Evolutionary conservation across 2,329 filamentous ascomycete species (phyloP).

Genomic region (Fusarium sp.): DNA sequence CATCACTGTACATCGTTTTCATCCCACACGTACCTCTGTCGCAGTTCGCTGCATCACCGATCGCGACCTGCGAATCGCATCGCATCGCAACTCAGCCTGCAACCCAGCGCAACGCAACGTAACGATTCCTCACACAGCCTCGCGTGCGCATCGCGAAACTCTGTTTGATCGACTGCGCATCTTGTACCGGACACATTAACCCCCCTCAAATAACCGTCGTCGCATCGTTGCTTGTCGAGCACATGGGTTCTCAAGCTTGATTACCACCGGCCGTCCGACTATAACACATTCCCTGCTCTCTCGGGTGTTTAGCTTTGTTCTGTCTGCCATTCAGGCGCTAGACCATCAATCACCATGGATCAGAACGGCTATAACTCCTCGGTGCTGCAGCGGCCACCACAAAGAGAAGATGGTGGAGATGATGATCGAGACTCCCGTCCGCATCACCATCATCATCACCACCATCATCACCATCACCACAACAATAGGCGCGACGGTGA

Average conservation of each 20-base stretch:
- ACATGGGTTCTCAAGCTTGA: constrained; percentile 41
- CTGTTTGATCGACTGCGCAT: constrained; percentile 36
- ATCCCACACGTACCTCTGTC: constrained; percentile 5
- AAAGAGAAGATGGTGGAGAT: constrained; percentile 52
- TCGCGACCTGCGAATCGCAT: constrained; percentile 37
- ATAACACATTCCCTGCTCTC: constrained; percentile 28
- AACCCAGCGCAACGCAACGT: background rate
- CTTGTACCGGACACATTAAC: constrained; percentile 4
- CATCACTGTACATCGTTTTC: constrained; percentile 15
- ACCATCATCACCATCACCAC: constrained; percentile 49
- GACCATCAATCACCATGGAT: constrained; percentile 51
- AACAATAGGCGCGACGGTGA: constrained; percentile 53
- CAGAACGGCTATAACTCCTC: constrained; percentile 59
- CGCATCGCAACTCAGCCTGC: constrained; percentile 13
- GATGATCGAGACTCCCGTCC: constrained; percentile 46
- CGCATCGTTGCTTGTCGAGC: constrained; percentile 38
- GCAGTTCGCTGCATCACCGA: constrained; percentile 34
- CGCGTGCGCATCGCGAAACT: constrained; percentile 42
- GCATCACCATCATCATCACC: constrained; percentile 49
- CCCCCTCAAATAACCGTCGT: constrained; percentile 11
- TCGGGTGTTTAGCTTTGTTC: constrained; percentile 20
- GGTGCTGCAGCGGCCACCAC: constrained; percentile 56
- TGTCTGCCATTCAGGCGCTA: constrained; percentile 30
- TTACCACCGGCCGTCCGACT: constrained; percentile 32
- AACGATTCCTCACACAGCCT: constrained; percentile 28